Conservation (phyloP, 2,329 filamentous ascomycete species). For the Fusarium graminum region DNA sequence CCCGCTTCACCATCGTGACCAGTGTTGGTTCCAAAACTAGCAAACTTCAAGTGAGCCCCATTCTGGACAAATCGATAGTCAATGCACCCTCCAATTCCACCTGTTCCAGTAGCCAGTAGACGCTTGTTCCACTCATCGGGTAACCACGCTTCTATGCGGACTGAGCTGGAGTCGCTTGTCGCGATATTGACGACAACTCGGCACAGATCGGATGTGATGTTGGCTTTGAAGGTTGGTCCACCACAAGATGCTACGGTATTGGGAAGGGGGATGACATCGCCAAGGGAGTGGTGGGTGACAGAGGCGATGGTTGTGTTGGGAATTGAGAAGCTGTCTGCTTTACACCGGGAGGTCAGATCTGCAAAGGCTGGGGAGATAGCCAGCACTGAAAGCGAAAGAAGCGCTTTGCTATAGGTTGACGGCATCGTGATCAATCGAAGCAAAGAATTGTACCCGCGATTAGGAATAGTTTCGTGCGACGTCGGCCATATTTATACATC, state of each 20-base stretch:
- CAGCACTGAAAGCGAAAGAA: background rate
- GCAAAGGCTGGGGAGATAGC: background rate
- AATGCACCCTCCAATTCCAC: conserved; percentile 15
- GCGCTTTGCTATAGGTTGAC: background rate
- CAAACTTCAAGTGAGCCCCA: conserved; percentile 8
- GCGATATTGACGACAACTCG: conserved; percentile 11
- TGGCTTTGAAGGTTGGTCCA: conserved; percentile 1
- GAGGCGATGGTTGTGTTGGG: background rate
- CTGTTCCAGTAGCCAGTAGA: conserved; percentile 12
- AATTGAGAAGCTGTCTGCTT: background rate
- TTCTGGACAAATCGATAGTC: conserved; percentile 6
- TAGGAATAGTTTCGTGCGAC: no score
- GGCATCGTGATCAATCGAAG: background rate
- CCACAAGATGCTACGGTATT: conserved; percentile 15
- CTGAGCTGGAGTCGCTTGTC: conserved; percentile 8
- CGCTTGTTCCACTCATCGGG: conserved; percentile 14
- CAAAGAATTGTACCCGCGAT: fast-evolving
- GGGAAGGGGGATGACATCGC: conserved; percentile 5
- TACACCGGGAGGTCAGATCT: background rate
- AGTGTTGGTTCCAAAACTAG: conserved; percentile 6
- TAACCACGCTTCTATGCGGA: conserved; percentile 13
- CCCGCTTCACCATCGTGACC: conserved; percentile 14
- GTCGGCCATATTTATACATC: conserved; percentile 1
- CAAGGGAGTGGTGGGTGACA: background rate
- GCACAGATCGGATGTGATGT: conserved; percentile 3